Base-by-base conservation (phyloP, 441 rosid species). In the Mallotus japonicus region DNA sequence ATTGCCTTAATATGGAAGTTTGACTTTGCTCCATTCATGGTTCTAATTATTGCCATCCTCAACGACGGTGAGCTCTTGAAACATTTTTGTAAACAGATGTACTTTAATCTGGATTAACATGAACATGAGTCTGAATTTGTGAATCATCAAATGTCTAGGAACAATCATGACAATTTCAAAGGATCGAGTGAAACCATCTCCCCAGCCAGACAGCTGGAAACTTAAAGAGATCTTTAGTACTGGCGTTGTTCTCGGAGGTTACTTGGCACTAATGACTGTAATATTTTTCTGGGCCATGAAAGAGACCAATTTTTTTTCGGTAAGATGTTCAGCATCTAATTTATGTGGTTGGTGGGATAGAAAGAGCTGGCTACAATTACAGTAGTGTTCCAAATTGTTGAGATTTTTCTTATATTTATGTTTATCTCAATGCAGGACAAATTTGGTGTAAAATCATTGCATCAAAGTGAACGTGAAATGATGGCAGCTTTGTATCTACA, bases 111-210 rank as follows among this genome's bases (percentile, higher is more conserved):
- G 15, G 14, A 16, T 47, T 14, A 13, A 19, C 67, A 61, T 56
- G 55, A 73, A 64, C 55, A 59, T 53, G 65, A 71, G 14, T 47
- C 67, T 77, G 20, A 75, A 24, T 73, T 24, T 42, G 20, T 58
- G 44, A 49, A 24, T 67, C 34, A 14, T 51, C 28, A 11, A 72
- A 37, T 16, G 28, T 68, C 13, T 44, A 93, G 98, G 98, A 49
- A 90, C 98, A 72, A 93, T 93, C 78, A 89, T 93, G 98, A 93
- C 96, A 14, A 93, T 92, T 71, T 92, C 96, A 13, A 93, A 90
- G 80, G 97, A 93, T 78, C 75, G 88, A 54, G 92, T 90, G 75
- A 90, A 93, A 82, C 97, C 98, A 63, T 93, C 97, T 78, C 97
- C 98, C 46, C 83, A 17, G 76, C 98, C 98, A 46, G 96, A 91